Evolutionary conservation across 2,329 filamentous ascomycete species (phyloP), one percentile per base, ranked within the genome.

Genomic region (Xylogone sp.): DNA sequence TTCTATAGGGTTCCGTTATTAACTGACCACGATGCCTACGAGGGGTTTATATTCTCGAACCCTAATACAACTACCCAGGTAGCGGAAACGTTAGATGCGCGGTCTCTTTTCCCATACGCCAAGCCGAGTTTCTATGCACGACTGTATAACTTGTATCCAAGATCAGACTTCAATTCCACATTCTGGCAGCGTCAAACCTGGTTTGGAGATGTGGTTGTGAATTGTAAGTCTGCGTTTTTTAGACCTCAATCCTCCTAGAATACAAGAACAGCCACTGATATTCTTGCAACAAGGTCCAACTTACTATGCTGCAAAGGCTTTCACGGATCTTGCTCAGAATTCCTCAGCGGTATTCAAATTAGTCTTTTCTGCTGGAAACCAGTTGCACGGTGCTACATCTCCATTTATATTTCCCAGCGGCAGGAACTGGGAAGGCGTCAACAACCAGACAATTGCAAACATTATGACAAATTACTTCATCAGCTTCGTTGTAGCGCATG

Each of bases 121-220:
- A 66, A 53, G 48, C 65, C 42, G 43, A 64, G 68, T 9, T 62
- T 63, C 52, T 73, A 73, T 61, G 65, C 64, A 27, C 64, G 71
- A 19, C 59, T 72, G 3, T 71, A 71, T 59, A 62, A 71, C 52
- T 66, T 73, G 20, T 71, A 71, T 48, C 68, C 69, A 4, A 16
- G 4, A 3, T 10, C 22, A 3, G 27, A 47, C 21, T 47, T 47
- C n/a, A 18, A 34, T 7, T 44, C 45, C 1, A 70, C 65, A 8
- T 66, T 71, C 53, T 71, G 59, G 54, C 69, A 69, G 47, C 61
- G 69, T 4, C 59, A 65, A 44, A 61, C 62, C 1, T 67, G 65
- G 59, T 75, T 71, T 53, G 71, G 71, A 7, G 72, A 75, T 54
- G 72, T 68, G 53, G 70, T 73, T 31, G 73, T 75, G 56, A 65